A percentile compares a stretch with the other conserved stretches of the same genome.
Evolutionary conservation across 257 asterid species (phyloP).

Genomic region (Ocimum tenuiflorum): DNA sequence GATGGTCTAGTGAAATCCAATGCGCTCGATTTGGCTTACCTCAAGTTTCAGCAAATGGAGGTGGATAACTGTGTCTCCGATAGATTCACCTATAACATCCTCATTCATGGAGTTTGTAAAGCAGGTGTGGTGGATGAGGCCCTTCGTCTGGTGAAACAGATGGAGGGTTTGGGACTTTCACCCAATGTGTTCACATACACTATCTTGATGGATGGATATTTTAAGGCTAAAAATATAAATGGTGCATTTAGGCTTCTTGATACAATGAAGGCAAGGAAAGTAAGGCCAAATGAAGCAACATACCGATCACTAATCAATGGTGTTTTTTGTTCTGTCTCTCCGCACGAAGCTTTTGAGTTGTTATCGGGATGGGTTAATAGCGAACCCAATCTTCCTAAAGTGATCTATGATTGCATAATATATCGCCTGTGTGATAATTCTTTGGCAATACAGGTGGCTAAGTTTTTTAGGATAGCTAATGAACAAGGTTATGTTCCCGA

Average conservation of each 20-base stretch:
- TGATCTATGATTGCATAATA: conserved; percentile 50
- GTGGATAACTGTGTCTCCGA: conserved; percentile 74
- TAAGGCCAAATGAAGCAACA: conserved; percentile 73
- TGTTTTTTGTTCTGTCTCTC: conserved; percentile 47
- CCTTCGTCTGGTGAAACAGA: conserved; percentile 67
- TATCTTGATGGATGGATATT: conserved; percentile 73
- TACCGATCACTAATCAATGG: conserved; percentile 78
- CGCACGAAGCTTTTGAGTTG: conserved; percentile 42
- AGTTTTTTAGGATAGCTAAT: conserved; percentile 37
- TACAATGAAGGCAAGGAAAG: conserved; percentile 55
- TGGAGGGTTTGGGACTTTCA: conserved; percentile 57
- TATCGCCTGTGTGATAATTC: conserved; percentile 45
- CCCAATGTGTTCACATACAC: conserved; percentile 84
- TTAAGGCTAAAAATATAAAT: conserved; percentile 52
- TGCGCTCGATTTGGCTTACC: conserved; percentile 87
- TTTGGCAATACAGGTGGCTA: conserved; percentile 42
- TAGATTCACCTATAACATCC: conserved; percentile 77
- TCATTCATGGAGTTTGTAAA: conserved; percentile 89
- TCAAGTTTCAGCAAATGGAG: conserved; percentile 92
- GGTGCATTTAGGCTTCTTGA: conserved; percentile 59
- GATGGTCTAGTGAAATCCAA: conserved; percentile 79
- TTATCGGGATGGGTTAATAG: conserved; percentile 53
- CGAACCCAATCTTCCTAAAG: conserved; percentile 50
- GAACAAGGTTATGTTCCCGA: conserved; percentile 60
- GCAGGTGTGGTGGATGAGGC: conserved; percentile 89